phyloP scores from a whole-genome alignment of 2,329 filamentous ascomycete species.

The Botrytis galanthina region DNA sequence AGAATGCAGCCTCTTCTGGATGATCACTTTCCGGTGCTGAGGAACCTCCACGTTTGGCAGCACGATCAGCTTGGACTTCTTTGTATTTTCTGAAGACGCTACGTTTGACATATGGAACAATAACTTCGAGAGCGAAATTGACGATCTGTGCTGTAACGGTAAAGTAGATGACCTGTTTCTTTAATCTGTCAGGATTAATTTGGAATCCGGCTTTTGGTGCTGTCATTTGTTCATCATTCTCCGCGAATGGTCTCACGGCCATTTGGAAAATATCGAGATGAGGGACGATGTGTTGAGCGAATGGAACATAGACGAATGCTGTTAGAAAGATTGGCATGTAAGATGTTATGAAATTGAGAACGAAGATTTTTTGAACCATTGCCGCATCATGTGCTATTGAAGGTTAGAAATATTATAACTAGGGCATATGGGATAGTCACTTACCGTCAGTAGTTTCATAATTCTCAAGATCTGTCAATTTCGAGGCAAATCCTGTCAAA shows the following conservation, averaged over 20 bases:
- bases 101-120: slow-evolving; percentile 83
- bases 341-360: slow-evolving; percentile 94
- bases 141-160: slow-evolving; percentile 92
- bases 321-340: slow-evolving; percentile 92
- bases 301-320: slow-evolving; percentile 91
- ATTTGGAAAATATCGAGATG: slow-evolving; percentile 80
- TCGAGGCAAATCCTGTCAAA: slow-evolving; percentile 73
- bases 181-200: slow-evolving; percentile 79
- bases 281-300: slow-evolving; percentile 78
- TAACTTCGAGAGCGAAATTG: slow-evolving; percentile 77
- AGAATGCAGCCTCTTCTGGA: slow-evolving; percentile 75
- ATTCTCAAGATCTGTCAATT: slow-evolving; percentile 81
- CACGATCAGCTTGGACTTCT: slow-evolving; percentile 61
- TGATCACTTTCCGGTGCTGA: slow-evolving; percentile 53
- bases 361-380: slow-evolving; percentile 88
- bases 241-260: slow-evolving; percentile 71
- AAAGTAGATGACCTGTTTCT: slow-evolving; percentile 92
- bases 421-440: slow-evolving; percentile 10
- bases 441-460: slow-evolving; percentile 78
- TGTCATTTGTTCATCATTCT: slow-evolving; percentile 68
- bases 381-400: slow-evolving; percentile 70
- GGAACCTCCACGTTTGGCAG: slow-evolving; percentile 52
- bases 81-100: slow-evolving; percentile 76
- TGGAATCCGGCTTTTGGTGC: slow-evolving; percentile 62
- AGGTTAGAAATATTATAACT: slow-evolving; percentile 27